These are phyloP conservation scores for Vicia villosa DNA, from an alignment of 306 rosid species.

Conservation along the genomic window DNA sequence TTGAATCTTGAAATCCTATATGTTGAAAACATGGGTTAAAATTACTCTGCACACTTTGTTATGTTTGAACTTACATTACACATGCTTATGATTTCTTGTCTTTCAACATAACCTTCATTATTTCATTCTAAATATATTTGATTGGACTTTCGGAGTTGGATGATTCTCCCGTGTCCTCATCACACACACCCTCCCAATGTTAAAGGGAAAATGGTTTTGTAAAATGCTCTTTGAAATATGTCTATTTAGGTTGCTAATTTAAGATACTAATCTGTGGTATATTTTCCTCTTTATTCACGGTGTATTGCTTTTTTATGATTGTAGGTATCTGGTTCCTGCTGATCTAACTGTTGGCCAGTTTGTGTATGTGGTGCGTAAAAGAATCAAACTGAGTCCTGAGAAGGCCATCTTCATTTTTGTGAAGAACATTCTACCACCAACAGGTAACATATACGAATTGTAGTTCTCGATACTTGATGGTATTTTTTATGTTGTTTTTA, in stretches of 20 bases:
- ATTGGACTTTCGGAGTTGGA: background rate
- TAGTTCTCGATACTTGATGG: background rate
- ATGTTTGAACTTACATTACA: background rate
- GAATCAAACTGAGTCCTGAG: slow-evolving; percentile 86
- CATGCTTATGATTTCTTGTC: slow-evolving; percentile 4
- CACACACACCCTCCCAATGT: background rate
- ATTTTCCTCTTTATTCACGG: background rate
- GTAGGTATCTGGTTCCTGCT: slow-evolving; percentile 90
- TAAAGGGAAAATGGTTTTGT: background rate
- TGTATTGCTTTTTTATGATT: slow-evolving; percentile 29
- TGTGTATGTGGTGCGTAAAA: slow-evolving; percentile 86
- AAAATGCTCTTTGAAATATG: background rate
- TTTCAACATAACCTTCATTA: background rate
- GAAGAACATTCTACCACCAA: slow-evolving; percentile 81
- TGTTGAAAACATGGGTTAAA: background rate
- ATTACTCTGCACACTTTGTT: background rate
- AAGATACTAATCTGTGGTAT: background rate
- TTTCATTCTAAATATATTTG: background rate
- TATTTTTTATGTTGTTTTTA: background rate
- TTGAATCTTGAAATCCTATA: background rate
- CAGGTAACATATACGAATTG: slow-evolving; percentile 52
- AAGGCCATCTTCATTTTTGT: slow-evolving; percentile 91
- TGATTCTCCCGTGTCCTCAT: background rate
- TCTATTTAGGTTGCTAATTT: background rate
- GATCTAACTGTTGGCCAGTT: slow-evolving; percentile 89